Conservation (phyloP, 768 basidiomycete species). For the Inosperma sp. region DNA sequence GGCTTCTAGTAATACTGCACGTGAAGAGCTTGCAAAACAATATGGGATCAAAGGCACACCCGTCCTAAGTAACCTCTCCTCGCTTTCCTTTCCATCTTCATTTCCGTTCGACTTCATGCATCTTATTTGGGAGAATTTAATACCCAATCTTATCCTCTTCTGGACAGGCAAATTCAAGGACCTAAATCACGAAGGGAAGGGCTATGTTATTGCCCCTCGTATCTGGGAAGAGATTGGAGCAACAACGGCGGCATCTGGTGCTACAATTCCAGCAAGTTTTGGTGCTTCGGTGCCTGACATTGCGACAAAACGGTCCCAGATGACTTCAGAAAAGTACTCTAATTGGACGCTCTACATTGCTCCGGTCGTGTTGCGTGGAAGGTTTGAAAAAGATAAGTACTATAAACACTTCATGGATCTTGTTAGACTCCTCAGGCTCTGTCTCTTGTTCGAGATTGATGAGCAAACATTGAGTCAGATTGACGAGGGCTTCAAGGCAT, state of each 20-base stretch:
- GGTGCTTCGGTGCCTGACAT: constrained; percentile 33
- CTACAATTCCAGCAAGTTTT: constrained; percentile 37
- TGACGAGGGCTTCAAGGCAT: constrained; percentile 27
- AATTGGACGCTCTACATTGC: constrained; percentile 39
- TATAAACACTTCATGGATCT: constrained; percentile 39
- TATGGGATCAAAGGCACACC: constrained; percentile 34
- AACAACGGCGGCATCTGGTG: constrained; percentile 29
- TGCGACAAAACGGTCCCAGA: constrained; percentile 18
- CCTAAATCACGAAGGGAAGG: constrained; percentile 27
- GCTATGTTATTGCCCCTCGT: constrained; percentile 24
- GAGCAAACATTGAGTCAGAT: constrained; percentile 23
- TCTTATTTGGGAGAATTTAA: constrained; percentile 41
- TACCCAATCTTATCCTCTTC: constrained; percentile 35
- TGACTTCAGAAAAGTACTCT: constrained; percentile 35
- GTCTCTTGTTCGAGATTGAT: constrained; percentile 34
- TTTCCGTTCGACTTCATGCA: constrained; percentile 52
- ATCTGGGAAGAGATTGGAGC: constrained; percentile 39
- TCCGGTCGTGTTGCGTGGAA: constrained; percentile 32
- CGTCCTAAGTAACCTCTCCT: constrained; percentile 28
- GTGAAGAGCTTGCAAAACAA: constrained; percentile 21
- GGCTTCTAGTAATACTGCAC: constrained; percentile 18
- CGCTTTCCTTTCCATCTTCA: constrained; percentile 33
- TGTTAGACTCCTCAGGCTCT: too few relatives aligned
- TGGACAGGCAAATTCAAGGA: constrained; percentile 41
- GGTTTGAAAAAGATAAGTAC: constrained; percentile 31